These are phyloP conservation scores for Zancudomyces culisetae DNA, from an alignment of 371 early-diverging fungal genomes.

Conservation along the genomic window DNA sequence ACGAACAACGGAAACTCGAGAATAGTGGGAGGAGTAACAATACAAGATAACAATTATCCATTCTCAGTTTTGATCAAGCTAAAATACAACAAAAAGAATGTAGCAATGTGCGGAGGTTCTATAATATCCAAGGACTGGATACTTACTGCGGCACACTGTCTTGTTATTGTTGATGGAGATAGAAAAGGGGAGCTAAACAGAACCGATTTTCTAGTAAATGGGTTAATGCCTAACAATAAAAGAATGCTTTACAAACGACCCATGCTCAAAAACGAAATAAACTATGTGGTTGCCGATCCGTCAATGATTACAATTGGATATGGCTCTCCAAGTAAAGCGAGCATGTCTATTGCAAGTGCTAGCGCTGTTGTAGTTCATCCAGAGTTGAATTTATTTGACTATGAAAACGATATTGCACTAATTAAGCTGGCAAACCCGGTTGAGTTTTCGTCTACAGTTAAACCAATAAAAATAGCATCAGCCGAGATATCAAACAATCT, in stretches of 20 bases:
- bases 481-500: not conserved
- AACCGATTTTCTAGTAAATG: not conserved
- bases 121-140: constrained; percentile 18
- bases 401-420: constrained; percentile 17
- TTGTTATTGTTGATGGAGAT: constrained; percentile 3
- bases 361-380: constrained; percentile 5
- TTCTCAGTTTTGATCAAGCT: not conserved
- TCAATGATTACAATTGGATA: not conserved
- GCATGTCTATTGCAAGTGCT: not conserved
- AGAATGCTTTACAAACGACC: not conserved
- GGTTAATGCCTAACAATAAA: not conserved
- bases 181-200: not conserved
- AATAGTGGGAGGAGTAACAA: not conserved
- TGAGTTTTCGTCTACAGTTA: constrained; percentile 5
- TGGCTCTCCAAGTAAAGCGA: not conserved
- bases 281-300: not conserved
- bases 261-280: not conserved
- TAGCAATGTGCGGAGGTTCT: constrained; percentile 25
- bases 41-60: not conserved
- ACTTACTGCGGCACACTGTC: constrained; percentile 29
- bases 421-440: constrained; percentile 5
- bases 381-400: not conserved
- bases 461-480: constrained; percentile 9
- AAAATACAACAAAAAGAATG: not conserved
- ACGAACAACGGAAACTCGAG: not conserved